phyloP scores from a whole-genome alignment of 1,284 basidiomycete genomes.

The Athelia sp. region DNA sequence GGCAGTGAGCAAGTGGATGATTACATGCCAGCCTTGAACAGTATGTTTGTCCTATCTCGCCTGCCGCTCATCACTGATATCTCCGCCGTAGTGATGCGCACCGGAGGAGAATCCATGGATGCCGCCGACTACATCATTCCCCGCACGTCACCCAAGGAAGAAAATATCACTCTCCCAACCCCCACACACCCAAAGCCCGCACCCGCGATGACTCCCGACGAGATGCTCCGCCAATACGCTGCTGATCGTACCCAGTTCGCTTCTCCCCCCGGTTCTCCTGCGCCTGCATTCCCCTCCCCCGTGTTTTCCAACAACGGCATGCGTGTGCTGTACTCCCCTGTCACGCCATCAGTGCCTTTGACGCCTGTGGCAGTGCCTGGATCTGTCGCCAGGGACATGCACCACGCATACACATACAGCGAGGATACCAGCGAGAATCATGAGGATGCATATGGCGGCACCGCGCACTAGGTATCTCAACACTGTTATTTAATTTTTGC shows the following conservation, averaged over 20 bases:
- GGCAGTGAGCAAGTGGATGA: conserved; percentile 38
- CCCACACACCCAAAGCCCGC: conserved; percentile 34
- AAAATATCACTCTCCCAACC: conserved; percentile 19
- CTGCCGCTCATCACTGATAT: background rate
- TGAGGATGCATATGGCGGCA: conserved; percentile 2
- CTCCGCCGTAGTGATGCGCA: conserved; percentile 56
- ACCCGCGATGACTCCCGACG: conserved; percentile 59
- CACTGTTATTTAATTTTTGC: no score
- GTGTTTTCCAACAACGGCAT: conserved; percentile 19
- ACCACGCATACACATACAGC: background rate
- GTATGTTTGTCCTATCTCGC: conserved; percentile 40
- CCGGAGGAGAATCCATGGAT: conserved; percentile 26
- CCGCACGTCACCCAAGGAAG: conserved; percentile 3
- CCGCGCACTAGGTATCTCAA: background rate
- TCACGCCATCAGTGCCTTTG: conserved; percentile 1
- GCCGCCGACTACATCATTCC: conserved; percentile 39
- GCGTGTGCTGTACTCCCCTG: conserved; percentile 25
- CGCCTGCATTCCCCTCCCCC: conserved; percentile 21
- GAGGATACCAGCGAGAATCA: background rate
- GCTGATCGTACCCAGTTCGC: conserved; percentile 36
- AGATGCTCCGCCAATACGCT: conserved; percentile 72
- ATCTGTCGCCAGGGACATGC: background rate
- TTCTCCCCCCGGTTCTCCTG: conserved; percentile 1
- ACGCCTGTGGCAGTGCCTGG: background rate
- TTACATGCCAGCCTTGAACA: conserved; percentile 56